These are phyloP conservation scores for Globisporangium barbulae DNA, from an alignment of 352 stramenopile genomes.

Conservation along the genomic window DNA sequence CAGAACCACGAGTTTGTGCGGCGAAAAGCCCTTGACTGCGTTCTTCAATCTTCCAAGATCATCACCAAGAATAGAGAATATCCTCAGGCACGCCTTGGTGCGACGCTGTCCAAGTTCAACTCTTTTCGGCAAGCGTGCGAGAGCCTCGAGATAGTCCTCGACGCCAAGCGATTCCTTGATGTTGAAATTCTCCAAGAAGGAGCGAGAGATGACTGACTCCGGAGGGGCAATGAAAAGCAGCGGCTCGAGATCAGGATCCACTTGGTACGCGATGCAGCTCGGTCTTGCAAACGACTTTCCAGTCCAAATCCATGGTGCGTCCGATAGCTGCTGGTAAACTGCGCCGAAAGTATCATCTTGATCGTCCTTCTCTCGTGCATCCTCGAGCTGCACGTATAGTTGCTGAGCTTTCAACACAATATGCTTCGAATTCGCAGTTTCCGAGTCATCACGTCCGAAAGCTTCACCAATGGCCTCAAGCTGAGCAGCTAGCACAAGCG, in stretches of 20 bases:
- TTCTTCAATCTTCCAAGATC: conserved; percentile 25
- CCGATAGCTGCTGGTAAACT: conserved; percentile 36
- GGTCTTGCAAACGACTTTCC: conserved; percentile 49
- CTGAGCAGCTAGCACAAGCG: conserved; percentile 45
- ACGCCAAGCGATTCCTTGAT: conserved; percentile 47
- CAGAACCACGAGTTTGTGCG: conserved; percentile 42
- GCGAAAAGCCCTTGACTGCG: conserved; percentile 23
- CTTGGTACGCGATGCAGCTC: conserved; percentile 48
- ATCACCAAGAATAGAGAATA: conserved; percentile 42
- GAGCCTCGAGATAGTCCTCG: conserved; percentile 53
- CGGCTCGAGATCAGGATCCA: conserved; percentile 44
- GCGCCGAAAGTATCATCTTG: conserved; percentile 20
- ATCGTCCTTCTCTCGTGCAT: conserved; percentile 27
- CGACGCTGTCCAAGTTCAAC: conserved; percentile 22
- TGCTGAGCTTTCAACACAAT: conserved; percentile 43
- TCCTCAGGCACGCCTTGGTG: conserved; percentile 39
- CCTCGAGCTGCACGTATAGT: conserved; percentile 61
- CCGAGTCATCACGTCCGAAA: conserved; percentile 14
- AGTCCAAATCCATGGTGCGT: conserved; percentile 69
- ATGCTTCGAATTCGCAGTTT: conserved; percentile 14
- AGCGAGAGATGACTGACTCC: conserved; percentile 51
- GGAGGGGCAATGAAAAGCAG: conserved; percentile 57
- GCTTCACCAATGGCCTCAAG: conserved; percentile 40
- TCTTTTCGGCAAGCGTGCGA: conserved; percentile 38
- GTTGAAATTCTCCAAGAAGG: conserved; percentile 52